Evolutionary conservation across 2,329 filamentous ascomycete species (phyloP).

Genomic region (Xylaria multiplex): DNA sequence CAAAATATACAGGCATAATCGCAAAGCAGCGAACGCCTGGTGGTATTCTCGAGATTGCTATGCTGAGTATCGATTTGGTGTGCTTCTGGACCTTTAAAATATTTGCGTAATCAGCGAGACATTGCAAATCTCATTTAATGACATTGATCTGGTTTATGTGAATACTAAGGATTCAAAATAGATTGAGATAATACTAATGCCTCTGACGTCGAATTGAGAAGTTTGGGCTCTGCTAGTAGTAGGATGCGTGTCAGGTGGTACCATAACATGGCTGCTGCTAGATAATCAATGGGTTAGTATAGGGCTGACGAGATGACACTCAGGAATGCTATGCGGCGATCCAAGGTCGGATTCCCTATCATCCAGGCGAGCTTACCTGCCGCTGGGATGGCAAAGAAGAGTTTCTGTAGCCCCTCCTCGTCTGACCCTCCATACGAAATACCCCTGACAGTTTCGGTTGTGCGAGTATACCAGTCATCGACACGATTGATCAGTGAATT

Average conservation of each 20-base stretch:
- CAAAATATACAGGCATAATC: conserved; percentile 11
- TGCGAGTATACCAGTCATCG: conserved; percentile 3
- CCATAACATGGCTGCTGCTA: neutral
- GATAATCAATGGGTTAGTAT: neutral
- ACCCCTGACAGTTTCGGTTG: conserved; percentile 1
- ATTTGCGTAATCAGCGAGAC: neutral
- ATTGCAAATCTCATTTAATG: neutral
- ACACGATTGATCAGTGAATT: neutral
- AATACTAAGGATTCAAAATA: neutral
- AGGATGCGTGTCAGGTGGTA: neutral
- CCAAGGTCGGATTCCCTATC: neutral
- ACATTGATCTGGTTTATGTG: too few species aligned
- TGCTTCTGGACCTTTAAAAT: conserved; percentile 7
- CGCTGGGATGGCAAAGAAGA: conserved; percentile 10
- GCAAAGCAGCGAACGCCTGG: conserved; percentile 2
- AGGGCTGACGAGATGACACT: neutral
- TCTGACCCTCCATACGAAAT: conserved; percentile 3
- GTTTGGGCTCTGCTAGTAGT: neutral
- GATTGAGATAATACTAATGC: neutral
- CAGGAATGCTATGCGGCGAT: too few species aligned
- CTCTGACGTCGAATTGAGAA: neutral
- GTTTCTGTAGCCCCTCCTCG: conserved; percentile 8
- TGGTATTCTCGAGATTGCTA: conserved; percentile 1
- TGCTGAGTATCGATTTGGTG: conserved; percentile 1
- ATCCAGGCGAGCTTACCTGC: conserved; percentile 7